Conservation (phyloP, 1,284 basidiomycete species). For the Naganishia sp. region DNA sequence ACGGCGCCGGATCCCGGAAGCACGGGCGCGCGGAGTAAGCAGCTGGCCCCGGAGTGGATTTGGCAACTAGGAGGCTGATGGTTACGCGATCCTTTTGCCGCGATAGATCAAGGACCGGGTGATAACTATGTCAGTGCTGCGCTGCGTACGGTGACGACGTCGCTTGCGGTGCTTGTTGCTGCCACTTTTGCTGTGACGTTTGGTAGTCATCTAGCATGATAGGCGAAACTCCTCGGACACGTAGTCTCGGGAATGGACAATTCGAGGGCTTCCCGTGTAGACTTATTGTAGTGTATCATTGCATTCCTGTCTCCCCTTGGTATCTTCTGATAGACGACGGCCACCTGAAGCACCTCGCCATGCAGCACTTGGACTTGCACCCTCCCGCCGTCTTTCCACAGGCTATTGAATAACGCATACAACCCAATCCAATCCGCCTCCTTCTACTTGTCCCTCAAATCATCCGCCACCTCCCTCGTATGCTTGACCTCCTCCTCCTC, state of each 20-base stretch:
- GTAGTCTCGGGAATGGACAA: no score
- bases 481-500: slow-evolving; percentile 38
- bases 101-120: slow-evolving; percentile 26
- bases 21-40: slow-evolving; percentile 23
- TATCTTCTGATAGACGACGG: no score
- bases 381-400: no score
- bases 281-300: neutral
- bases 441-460: slow-evolving; percentile 40
- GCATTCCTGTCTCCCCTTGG: neutral
- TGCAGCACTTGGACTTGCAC: no score
- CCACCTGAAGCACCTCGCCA: no score
- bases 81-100: neutral
- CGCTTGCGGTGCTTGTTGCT: neutral
- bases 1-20: slow-evolving; percentile 30
- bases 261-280: neutral
- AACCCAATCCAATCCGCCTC: neutral
- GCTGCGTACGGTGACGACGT: neutral
- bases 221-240: neutral
- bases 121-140: slow-evolving; percentile 23
- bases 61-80: neutral
- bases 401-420: neutral
- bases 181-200: neutral
- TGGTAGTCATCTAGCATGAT: neutral
- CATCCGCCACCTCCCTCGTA: slow-evolving; percentile 49
- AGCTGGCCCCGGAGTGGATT: neutral